A percentile compares a stretch with the other conserved stretches of the same genome.
Evolutionary conservation across 768 basidiomycete genomes (phyloP).

Genomic region (Leccinum rimulosum): DNA sequence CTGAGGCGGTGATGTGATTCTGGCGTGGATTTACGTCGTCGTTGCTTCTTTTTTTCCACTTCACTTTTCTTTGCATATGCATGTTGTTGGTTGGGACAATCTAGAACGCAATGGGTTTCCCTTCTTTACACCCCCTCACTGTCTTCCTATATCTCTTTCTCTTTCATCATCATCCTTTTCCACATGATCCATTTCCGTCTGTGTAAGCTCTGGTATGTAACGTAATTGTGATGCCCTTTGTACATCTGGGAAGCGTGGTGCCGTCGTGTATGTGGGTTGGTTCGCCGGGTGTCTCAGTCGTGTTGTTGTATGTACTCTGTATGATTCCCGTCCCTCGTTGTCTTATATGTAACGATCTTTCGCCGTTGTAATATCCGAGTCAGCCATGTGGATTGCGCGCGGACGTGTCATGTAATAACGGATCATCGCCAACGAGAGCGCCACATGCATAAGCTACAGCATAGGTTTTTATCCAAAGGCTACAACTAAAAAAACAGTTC

Average conservation of each 20-base stretch:
- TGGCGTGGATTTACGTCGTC: no score
- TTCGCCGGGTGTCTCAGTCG: not conserved
- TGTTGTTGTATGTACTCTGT: conserved; percentile 17
- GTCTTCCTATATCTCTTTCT: no score
- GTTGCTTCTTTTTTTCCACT: not conserved
- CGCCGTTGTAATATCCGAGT: no score
- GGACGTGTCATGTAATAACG: no score
- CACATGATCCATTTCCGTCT: conserved; percentile 8
- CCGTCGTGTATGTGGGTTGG: not conserved
- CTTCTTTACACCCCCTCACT: no score
- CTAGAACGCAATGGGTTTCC: conserved; percentile 16
- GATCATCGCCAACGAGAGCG: no score
- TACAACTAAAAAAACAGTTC: conserved; percentile 7
- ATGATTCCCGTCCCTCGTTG: conserved; percentile 10
- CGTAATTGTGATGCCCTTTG: conserved; percentile 24
- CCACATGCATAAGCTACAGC: conserved; percentile 8
- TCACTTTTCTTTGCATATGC: not conserved
- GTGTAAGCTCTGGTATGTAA: conserved; percentile 19
- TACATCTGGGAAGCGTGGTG: conserved; percentile 6
- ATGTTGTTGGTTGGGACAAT: conserved; percentile 11
- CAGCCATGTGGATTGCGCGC: no score
- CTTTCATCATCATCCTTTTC: not conserved
- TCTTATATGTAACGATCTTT: conserved; percentile 14
- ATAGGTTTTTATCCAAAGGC: not conserved
- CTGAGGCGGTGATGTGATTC: conserved; percentile 18